Conservation (phyloP, 495 filamentous ascomycete species). For the Daldinia grandis region DNA sequence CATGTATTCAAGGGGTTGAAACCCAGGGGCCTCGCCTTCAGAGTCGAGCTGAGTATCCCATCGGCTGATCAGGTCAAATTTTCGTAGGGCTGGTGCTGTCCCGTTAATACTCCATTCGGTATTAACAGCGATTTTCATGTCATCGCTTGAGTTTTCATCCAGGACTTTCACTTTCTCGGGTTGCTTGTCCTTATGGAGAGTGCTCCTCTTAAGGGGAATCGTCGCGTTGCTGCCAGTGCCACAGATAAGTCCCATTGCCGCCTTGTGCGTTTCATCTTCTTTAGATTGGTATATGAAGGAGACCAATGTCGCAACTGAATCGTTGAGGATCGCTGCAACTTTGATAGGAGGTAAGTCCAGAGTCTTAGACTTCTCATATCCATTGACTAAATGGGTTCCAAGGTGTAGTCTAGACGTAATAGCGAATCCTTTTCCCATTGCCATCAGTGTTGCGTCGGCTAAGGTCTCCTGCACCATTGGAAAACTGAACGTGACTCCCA, state of each 20-base stretch:
- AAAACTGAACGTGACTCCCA: conserved; percentile 89
- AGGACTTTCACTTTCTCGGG: conserved; percentile 61
- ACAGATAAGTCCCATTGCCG: conserved; percentile 82
- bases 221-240: conserved; percentile 88
- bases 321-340: conserved; percentile 82
- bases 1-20: conserved; percentile 91
- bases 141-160: conserved; percentile 63
- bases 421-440: conserved; percentile 89
- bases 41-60: conserved; percentile 76
- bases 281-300: conserved; percentile 71
- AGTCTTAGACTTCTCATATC: conserved; percentile 65
- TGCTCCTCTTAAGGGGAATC: conserved; percentile 71
- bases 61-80: conserved; percentile 69
- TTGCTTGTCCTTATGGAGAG: conserved; percentile 70
- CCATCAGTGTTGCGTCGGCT: conserved; percentile 79
- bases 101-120: conserved; percentile 89
- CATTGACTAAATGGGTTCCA: conserved; percentile 69
- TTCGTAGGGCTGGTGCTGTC: conserved; percentile 69
- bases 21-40: conserved; percentile 75
- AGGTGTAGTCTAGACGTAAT: conserved; percentile 78
- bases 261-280: conserved; percentile 55
- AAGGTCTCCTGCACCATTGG: conserved; percentile 82
- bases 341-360: conserved; percentile 69
- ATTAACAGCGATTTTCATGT: conserved; percentile 76
- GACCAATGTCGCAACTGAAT: conserved; percentile 80